Base-by-base conservation (phyloP, 805 yeast genomes). In the Lachancea fermentati region DNA sequence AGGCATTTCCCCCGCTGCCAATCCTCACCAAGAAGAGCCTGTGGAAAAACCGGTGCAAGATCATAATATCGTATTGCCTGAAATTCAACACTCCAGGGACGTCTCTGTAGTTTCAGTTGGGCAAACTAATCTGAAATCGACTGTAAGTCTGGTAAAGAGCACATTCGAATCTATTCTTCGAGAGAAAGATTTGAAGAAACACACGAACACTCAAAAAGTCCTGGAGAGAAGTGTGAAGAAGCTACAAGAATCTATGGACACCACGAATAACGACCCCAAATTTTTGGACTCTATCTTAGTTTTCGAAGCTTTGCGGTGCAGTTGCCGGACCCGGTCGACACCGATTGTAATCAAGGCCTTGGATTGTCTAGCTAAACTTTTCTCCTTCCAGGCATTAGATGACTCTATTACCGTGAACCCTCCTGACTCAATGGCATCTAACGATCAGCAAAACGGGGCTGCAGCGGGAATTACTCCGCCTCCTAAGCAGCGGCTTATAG, bases 291-390 rank as follows among this genome's bases (percentile, higher is more conserved):
- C 81, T 0, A 49, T 63, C 19, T 62, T 73, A n/a, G 71, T 91
- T 9, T 85, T 88, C 57, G 91, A 85, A 43, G 85, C 96, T 0
- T 69, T 91, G 52, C 74, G 86, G 53, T 60, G 79, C 8, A 76
- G 86, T 3, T 85, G 94, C 58, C 87, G 86, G 51, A 72, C 81
- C 9, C 67, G 78, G 19, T 77, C 74, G 43, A 69, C 71, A 26
- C 86, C 78, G 11, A 72, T 85, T 33, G 83, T 84, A 50, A 72
- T 81, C 13, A 70, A 74, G 33, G 87, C 97, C 1, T 69, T 91
- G 48, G 97, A 91, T 57, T 76, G 91, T 47, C 74, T 93, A 42
- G 85, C 95, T 39, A 93, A 89, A 60, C 71, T 88, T 14, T 85
- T 89, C 60, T 84, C 94, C n/a, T 86, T 85, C 57, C 57, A 58